Percentiles rank a stretch among this genome's conserved stretches.
Conservation (phyloP, 2,329 filamentous ascomycete species). For the Fusarium austroafricanum region DNA sequence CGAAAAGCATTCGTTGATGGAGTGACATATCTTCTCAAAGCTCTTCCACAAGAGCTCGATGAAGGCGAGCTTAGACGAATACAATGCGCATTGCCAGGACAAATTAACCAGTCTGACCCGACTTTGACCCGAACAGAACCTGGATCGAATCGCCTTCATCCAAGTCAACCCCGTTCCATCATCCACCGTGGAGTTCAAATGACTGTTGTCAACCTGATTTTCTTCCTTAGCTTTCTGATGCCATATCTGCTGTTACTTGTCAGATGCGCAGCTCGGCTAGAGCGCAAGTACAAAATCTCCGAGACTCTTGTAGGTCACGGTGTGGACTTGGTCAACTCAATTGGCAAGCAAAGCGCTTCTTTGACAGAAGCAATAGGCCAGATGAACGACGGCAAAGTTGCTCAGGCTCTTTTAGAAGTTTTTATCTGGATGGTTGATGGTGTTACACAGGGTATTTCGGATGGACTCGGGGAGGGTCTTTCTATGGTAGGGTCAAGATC, state of each 20-base stretch:
- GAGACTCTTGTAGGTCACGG: conserved; percentile 76
- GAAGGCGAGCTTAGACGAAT: conserved; percentile 61
- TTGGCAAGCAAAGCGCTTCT: conserved; percentile 69
- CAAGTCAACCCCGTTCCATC: conserved; percentile 55
- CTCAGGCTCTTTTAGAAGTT: conserved; percentile 65
- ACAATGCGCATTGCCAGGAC: conserved; percentile 43
- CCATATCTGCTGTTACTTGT: conserved; percentile 70
- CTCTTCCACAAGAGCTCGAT: conserved; percentile 68
- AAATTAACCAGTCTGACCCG: conserved; percentile 15
- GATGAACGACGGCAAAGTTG: conserved; percentile 74
- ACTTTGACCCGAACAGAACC: conserved; percentile 1
- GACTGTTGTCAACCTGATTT: conserved; percentile 67
- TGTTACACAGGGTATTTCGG: conserved; percentile 73
- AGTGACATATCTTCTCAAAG: conserved; percentile 72
- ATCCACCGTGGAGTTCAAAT: conserved; percentile 69
- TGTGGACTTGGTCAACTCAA: conserved; percentile 66
- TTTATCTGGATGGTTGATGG: conserved; percentile 72
- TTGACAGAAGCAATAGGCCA: conserved; percentile 65
- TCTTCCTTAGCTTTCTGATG: conserved; percentile 69
- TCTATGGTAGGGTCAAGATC: conserved; percentile 40
- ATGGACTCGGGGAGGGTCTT: conserved; percentile 64
- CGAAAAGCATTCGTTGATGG: conserved; percentile 74
- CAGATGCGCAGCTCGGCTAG: conserved; percentile 67
- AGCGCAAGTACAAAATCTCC: conserved; percentile 76
- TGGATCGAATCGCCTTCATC: neutral